Conservation (phyloP, 768 basidiomycete genomes). For the Boletus tylopilopsis region DNA sequence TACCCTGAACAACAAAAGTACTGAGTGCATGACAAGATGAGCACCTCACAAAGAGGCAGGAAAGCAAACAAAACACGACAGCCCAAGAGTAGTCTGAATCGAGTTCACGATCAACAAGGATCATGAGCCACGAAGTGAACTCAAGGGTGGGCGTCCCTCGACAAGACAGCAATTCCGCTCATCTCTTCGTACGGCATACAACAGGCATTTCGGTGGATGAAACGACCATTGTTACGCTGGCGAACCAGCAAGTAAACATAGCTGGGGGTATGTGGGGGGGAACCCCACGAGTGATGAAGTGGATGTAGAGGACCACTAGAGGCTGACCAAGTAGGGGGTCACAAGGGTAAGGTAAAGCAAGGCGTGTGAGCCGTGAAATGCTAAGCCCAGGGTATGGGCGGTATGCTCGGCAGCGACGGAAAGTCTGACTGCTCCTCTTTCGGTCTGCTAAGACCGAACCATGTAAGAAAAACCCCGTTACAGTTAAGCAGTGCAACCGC, state of each 20-base stretch:
- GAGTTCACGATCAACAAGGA: conserved; percentile 23
- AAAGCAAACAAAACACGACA: conserved; percentile 13
- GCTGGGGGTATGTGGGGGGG: neutral
- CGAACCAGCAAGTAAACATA: conserved; percentile 8
- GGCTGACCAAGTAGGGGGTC: conserved; percentile 3
- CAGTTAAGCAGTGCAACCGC: neutral
- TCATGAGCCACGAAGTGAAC: conserved; percentile 28
- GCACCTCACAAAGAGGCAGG: conserved; percentile 16
- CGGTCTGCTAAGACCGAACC: neutral
- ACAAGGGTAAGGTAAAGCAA: neutral
- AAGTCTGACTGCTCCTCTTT: conserved; percentile 2
- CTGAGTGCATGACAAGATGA: neutral
- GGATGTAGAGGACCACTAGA: neutral
- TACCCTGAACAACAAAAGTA: conserved; percentile 1
- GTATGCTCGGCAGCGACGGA: neutral
- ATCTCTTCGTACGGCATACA: conserved; percentile 18
- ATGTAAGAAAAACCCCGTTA: neutral
- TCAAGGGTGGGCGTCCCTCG: conserved; percentile 13
- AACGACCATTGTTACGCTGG: conserved; percentile 4
- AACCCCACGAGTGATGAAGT: neutral
- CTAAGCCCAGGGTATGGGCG: too few species aligned
- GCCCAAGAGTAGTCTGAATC: conserved; percentile 35
- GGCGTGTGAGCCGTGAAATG: neutral
- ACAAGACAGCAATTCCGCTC: neutral
- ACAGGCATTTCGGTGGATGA: neutral